Base-by-base conservation (phyloP, 2,329 filamentous ascomycete genomes). In the Dothideomycetidae sp. region DNA sequence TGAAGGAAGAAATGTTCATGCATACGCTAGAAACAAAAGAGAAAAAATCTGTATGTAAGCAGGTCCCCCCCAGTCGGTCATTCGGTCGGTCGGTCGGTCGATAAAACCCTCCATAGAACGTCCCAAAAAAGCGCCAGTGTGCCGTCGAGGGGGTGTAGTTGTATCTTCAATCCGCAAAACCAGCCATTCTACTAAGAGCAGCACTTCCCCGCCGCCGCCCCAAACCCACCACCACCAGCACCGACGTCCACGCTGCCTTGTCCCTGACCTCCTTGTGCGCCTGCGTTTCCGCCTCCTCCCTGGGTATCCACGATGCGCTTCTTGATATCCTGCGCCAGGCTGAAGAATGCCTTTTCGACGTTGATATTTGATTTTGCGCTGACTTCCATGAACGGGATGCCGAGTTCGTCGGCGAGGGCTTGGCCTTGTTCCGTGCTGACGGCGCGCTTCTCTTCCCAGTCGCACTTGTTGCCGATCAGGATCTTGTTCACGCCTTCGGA, bases 401-500 rank as follows among this genome's bases (percentile, higher is more conserved):
- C 85, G 43, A 98, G 78, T 63, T 96, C 90, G 63, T 93, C 81
- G 42, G 90, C 90, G 40, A 98, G 74, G 48, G 79, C 78, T 62
- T 98, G 86, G 51, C 90, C 90, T 55, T 85, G 80, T 60, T 94
- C 86, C 42, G 81, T 93, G 34, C 83, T 85, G 29, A 98, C 81
- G 39, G 82, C 85, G 50, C 90, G 80, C 72, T 96, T 96, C 66
- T 98, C 90, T 63, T 96, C 90, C 90, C 90, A 96, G 64, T 98
- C 90, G 66, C 90, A 98, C 67, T 98, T 98, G 73, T 98, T 98
- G 59, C 90, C 90, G 50, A 98, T 94, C 48, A 98, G 74, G 57
- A 98, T 96, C 71, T 96, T 98, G 75, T 96, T 94, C 57, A 98
- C 90, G 53, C 90, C 90, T 66, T 96, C 90, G 53, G 84, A 93